Evolutionary conservation across 2,329 filamentous ascomycete species (phyloP), one percentile per base, ranked within the genome.

Genomic region (Cercospora sp.): DNA sequence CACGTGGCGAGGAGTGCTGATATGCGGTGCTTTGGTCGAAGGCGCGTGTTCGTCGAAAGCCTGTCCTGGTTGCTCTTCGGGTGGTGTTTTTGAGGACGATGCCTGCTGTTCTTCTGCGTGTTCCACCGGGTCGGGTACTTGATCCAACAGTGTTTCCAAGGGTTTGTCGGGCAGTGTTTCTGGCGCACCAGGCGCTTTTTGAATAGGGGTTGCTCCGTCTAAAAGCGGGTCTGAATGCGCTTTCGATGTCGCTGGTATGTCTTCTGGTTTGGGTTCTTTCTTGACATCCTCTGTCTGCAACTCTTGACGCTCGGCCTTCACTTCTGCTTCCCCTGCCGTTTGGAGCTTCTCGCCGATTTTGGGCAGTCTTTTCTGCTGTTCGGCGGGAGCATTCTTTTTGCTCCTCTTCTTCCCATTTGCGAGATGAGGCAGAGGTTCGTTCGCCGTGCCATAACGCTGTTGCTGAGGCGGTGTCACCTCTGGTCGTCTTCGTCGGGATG

Each of bases 1-100:
- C 36, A 97, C 89, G 77, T 97, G 96, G 1, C 90, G 91, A 7
- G 91, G 87, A 0, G 92, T 87, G 59, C 88, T 85, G 77, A 91
- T 86, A 77, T 93, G 89, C 12, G 76, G 76, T 1, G 76, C 72
- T 67, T 74, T 76, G 9, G 74, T 62, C 4, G 90, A 90, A 23
- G 87, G 86, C 72, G 86, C 85, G 59, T 81, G 79, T 28, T 82
- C 75, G 45, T 78, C 76, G 30, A 72, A 48, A 28, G 69, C 65
- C n/a, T 65, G 28, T 18, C 65, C 59, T 23, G 68, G 66, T 53
- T 79, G 68, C 42, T 70, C 67, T 63, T 79, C 67, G 9, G 71
- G 48, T 12, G 60, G 3, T 10, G 45, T 39, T 53, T 68, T 67
- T 5, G 64, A 28, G 4, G 60, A 62, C 6, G 64, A 28, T 8